These are phyloP conservation scores for Rhizopogon parksii DNA, from an alignment of 1,284 basidiomycete species.

Conservation along the genomic window DNA sequence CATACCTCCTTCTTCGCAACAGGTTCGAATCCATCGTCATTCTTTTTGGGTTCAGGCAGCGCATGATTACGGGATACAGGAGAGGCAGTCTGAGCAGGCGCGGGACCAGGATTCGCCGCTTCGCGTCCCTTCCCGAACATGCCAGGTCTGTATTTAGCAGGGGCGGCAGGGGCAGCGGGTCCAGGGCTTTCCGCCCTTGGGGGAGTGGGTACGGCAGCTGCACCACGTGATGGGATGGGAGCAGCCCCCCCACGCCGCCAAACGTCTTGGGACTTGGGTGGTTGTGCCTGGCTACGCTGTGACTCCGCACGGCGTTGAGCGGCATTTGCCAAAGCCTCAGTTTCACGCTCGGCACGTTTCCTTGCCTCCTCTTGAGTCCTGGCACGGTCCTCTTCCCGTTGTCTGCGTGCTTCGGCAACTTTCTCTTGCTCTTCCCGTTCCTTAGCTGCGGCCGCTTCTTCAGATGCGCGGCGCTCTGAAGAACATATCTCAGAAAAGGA, in stretches of 20 bases:
- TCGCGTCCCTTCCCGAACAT: constrained; percentile 48
- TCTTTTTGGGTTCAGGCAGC: constrained; percentile 35
- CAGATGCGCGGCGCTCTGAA: constrained; percentile 48
- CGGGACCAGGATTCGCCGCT: constrained; percentile 32
- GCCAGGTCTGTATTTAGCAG: constrained; percentile 40
- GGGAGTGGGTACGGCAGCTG: constrained; percentile 28
- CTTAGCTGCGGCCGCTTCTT: constrained; percentile 50
- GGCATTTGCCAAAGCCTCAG: constrained; percentile 64
- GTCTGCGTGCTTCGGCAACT: constrained; percentile 43
- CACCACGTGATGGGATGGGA: constrained; percentile 20
- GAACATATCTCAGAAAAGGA: constrained; percentile 1
- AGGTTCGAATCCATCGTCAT: constrained; percentile 69
- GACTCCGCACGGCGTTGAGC: constrained; percentile 26
- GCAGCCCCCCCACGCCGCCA: constrained; percentile 7
- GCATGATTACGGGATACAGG: constrained; percentile 25
- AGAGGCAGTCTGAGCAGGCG: constrained; percentile 20
- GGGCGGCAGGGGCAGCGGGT: constrained; percentile 24
- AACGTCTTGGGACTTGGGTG: background rate
- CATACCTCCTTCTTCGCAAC: constrained; percentile 43
- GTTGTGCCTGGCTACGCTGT: constrained; percentile 10
- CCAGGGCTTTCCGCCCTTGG: constrained; percentile 26
- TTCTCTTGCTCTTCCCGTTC: constrained; percentile 60
- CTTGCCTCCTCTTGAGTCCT: constrained; percentile 52
- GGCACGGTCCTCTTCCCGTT: constrained; percentile 64
- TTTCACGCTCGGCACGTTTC: constrained; percentile 67